Evolutionary conservation across 352 stramenopile genomes (phyloP), one percentile per base, ranked within the genome.

Genomic region (Phytophthora sansomeana): DNA sequence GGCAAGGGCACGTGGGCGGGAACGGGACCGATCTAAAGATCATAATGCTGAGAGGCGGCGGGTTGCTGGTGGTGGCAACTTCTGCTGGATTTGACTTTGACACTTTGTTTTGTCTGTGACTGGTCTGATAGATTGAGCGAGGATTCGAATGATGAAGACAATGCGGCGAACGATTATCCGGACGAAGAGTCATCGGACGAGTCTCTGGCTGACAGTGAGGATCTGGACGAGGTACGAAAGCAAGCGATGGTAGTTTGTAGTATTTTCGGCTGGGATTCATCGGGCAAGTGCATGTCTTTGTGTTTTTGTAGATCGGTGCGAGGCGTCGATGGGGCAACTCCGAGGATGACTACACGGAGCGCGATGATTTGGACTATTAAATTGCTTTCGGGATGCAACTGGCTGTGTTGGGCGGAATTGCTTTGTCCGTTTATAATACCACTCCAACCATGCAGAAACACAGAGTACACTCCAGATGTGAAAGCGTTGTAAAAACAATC

Each of bases 81-180:
- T 43, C 38, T 71, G 21, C 50, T 59, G 60, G 51, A 49, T 57
- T 69, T 80, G 38, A 54, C n/a, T 58, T 76, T 75, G 9, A 63
- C 58, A 14, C 35, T 52, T 61, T 56, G 8, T 62, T 47, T 58
- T 74, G 29, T 29, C 10, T 57, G 49, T 63, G 19, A 24, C 26
- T 64, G 52, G 53, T 7, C 47, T 72, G 36, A 8, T 65, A 91
- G 82, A 57, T 83, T 90, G 32, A 92, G 85, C 47, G 80, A 90
- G 42, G 85, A 95, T 56, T 95, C 87, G 29, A 95, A 95, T 51
- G 85, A 95, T 36, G 87, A 95, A 44, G 86, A 90, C 65, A 78
- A 93, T 30, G 74, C 58, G 11, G 77, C 78, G 29, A 95, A 95
- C 54, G 87, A 95, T 59, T 95, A 95, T 58, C 87, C 87, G 7